Evolutionary conservation across 306 rosid species (phyloP).

Genomic region (Fagus sylvatica): DNA sequence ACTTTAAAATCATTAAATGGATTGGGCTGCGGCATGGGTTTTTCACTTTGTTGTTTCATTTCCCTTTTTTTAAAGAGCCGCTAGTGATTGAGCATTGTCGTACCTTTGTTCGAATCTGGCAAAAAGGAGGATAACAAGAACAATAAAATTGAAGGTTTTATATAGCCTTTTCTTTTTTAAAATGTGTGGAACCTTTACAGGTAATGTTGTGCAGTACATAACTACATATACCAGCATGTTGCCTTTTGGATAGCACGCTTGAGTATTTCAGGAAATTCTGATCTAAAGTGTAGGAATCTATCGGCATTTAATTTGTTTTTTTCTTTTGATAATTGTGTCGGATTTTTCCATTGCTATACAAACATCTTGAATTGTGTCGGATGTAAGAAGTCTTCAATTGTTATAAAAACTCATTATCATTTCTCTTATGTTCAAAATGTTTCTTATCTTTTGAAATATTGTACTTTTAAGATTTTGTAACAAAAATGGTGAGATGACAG

Average conservation of each 20-base stretch:
- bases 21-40: neutral
- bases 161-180: neutral
- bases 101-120: neutral
- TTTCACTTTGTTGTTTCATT: neutral
- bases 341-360: too few relatives aligned
- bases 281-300: neutral
- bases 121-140: neutral
- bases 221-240: neutral
- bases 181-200: neutral
- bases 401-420: too few relatives aligned
- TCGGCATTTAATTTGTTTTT: too few relatives aligned
- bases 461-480: too few relatives aligned
- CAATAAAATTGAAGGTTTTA: neutral
- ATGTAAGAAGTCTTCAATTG: too few relatives aligned
- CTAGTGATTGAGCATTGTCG: neutral
- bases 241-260: neutral
- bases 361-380: too few relatives aligned
- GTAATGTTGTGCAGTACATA: constrained; percentile 3
- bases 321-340: too few relatives aligned
- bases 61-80: too few relatives aligned
- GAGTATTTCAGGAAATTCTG: neutral
- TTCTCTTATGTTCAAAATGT: too few relatives aligned
- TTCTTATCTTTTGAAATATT: too few relatives aligned
- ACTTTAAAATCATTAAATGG: neutral
- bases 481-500: too few relatives aligned